These are phyloP conservation scores for Clohesyomyces aquaticus DNA, from an alignment of 495 filamentous ascomycete species.

Conservation along the genomic window DNA sequence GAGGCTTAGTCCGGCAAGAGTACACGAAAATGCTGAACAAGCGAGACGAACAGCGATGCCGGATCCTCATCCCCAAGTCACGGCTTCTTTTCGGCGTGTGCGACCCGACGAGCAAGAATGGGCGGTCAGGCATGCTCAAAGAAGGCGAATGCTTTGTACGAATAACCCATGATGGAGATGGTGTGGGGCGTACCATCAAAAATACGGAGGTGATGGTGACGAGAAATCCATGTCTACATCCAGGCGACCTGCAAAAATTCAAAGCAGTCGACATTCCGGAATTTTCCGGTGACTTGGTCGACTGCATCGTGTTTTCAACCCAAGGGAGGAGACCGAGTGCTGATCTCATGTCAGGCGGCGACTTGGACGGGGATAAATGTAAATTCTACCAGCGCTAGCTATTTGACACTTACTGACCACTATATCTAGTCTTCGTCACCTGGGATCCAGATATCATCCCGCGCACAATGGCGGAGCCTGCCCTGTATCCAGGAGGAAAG, in stretches of 20 bases:
- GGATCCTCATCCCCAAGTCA: slow-evolving; percentile 54
- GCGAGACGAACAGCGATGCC: slow-evolving; percentile 51
- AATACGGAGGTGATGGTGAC: slow-evolving; percentile 55
- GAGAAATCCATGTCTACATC: slow-evolving; percentile 58
- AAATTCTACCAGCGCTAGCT: slow-evolving; percentile 19
- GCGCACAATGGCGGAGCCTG: slow-evolving; percentile 49
- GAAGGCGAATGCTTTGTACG: slow-evolving; percentile 53
- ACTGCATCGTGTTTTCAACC: slow-evolving; percentile 59
- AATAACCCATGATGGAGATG: slow-evolving; percentile 52
- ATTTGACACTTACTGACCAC: slow-evolving; percentile 1
- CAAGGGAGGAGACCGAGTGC: slow-evolving; percentile 53
- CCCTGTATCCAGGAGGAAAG: slow-evolving; percentile 53
- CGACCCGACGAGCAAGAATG: slow-evolving; percentile 44
- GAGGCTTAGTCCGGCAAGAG: slow-evolving; percentile 49
- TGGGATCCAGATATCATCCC: slow-evolving; percentile 58
- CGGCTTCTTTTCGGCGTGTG: slow-evolving; percentile 56
- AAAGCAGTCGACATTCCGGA: slow-evolving; percentile 50
- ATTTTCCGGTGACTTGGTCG: slow-evolving; percentile 53
- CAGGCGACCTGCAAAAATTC: slow-evolving; percentile 59
- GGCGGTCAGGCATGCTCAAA: slow-evolving; percentile 47
- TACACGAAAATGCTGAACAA: slow-evolving; percentile 55
- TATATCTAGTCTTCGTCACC: slow-evolving; percentile 55
- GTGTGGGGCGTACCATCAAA: slow-evolving; percentile 48
- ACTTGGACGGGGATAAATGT: slow-evolving; percentile 59
- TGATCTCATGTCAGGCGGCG: slow-evolving; percentile 60